Base-by-base conservation (phyloP, 257 asterid species). In the Gentiana macrophylla region DNA sequence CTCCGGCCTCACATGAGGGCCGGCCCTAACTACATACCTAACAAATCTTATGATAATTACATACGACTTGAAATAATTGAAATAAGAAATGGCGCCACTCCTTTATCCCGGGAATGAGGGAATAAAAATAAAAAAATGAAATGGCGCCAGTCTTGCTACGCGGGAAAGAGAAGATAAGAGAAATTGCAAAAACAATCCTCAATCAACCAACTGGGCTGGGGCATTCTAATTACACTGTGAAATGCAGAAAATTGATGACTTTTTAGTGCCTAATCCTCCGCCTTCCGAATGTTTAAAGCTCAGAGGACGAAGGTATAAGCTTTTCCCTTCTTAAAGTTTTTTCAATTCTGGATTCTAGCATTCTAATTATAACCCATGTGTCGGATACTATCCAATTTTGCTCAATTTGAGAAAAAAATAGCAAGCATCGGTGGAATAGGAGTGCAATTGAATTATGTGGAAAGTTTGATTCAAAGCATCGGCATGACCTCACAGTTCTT, bases 381-480 rank as follows among this genome's bases (percentile, higher is more conserved):
- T 49, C 3, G 36, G 1, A n/a, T 62, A 10, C 12, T n/a, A 9
- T 12, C 35, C 12, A n/a, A 8, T 35, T 34, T 44, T 10, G 11
- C 8, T 9, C 33, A 24, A 36, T 12, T 34, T 51, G 45, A 35
- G 41, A 6, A 37, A 45, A 32, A 32, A 63, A 59, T 57, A 60
- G 35, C 55, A 90, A 96, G 84, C 55, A 53, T 44, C 78, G 62
- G 35, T 86, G 96, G 98, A 75, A 68, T 79, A 77, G 96, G 70
- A 74, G 73, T 53, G 62, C 82, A 34, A 46, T 76, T 3, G 96
- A 90, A 73, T 64, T 90, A 56, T 76, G 67, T 12, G 98, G 98
- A n/a, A 80, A 72, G 55, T 59, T 78, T n/a, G 84, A 75, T 37
- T 77, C 83, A 1, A 71, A 59, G 52, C 84, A 74, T 54, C 86